phyloP scores from a whole-genome alignment of 768 basidiomycete species.

The Tulasnella calospora region DNA sequence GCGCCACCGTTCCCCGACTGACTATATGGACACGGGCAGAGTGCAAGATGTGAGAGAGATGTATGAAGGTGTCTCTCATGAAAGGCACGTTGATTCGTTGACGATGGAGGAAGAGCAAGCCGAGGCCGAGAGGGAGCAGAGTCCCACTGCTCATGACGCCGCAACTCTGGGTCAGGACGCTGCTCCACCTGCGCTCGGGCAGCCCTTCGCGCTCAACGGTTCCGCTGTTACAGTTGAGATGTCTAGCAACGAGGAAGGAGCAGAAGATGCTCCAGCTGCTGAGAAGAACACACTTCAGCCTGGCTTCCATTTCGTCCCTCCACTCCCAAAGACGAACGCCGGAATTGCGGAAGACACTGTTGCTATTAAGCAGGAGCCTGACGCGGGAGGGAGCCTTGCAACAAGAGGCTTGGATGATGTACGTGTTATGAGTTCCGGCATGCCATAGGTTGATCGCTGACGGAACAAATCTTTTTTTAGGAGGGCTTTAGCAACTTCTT shows the following conservation, averaged over 20 bases:
- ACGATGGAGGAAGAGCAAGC: neutral
- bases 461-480: neutral
- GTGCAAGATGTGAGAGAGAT: neutral
- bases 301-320: neutral
- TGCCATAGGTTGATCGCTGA: neutral
- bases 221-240: neutral
- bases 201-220: neutral
- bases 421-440: neutral
- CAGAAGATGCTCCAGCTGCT: neutral
- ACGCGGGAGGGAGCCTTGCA: neutral
- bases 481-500: constrained; percentile 19
- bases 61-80: neutral
- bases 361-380: neutral
- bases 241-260: neutral
- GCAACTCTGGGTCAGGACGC: neutral
- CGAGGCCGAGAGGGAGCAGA: neutral
- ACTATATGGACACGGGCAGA: neutral
- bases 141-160: neutral
- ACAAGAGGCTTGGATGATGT: neutral
- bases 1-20: neutral
- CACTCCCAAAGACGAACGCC: neutral
- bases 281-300: neutral
- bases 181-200: neutral
- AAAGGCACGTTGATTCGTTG: neutral
- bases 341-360: neutral